Evolutionary conservation across 2,329 filamentous ascomycete species (phyloP).

Genomic region (Exserohilum rostratum): DNA sequence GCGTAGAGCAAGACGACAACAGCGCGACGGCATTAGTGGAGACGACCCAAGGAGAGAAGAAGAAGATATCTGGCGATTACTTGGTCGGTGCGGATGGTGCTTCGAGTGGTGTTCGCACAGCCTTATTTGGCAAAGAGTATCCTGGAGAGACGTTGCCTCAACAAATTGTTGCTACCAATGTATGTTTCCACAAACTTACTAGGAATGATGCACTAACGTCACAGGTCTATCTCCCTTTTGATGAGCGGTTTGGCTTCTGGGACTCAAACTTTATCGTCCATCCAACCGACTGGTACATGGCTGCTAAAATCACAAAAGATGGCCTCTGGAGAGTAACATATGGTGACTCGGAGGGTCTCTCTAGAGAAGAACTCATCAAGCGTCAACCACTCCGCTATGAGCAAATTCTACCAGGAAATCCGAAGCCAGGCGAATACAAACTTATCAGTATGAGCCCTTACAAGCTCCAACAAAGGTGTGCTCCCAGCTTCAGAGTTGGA

Average conservation of each 20-base stretch:
- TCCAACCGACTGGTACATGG: constrained; percentile 68
- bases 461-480: constrained; percentile 66
- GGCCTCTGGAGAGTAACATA: constrained; percentile 69
- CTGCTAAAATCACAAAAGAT: constrained; percentile 63
- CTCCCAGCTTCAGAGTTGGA: constrained; percentile 63
- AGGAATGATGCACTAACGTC: constrained; percentile 1
- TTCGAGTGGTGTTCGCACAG: constrained; percentile 40
- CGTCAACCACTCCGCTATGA: constrained; percentile 63
- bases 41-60: constrained; percentile 31
- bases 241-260: constrained; percentile 60
- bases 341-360: constrained; percentile 62
- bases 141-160: constrained; percentile 66
- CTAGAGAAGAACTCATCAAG: constrained; percentile 58
- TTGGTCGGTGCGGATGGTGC: constrained; percentile 46
- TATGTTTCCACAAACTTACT: constrained; percentile 35
- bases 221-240: constrained; percentile 66
- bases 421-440: constrained; percentile 63
- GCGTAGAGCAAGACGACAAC: constrained; percentile 38
- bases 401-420: constrained; percentile 64
- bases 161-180: constrained; percentile 68
- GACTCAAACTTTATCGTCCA: constrained; percentile 68
- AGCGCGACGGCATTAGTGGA: constrained; percentile 38
- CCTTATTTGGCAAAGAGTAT: constrained; percentile 51
- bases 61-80: constrained; percentile 38
- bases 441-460: constrained; percentile 65